Conservation (phyloP, 163 green algal genomes). For the Scenedesmus sp. region DNA sequence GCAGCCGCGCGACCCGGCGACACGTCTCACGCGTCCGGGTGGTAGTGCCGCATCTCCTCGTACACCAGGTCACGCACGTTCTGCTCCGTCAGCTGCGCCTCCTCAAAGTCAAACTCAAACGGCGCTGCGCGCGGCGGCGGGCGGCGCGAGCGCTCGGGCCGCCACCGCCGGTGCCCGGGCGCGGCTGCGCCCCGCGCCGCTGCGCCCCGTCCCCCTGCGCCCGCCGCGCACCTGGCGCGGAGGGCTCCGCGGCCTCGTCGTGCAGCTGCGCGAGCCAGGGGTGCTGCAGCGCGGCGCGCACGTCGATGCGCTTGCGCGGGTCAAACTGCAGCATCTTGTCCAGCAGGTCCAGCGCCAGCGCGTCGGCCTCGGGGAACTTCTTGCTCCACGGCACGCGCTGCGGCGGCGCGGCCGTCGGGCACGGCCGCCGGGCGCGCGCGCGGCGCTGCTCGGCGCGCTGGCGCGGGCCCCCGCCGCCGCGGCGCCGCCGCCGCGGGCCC, state of each 20-base stretch:
- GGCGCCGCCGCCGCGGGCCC: constrained; percentile 14
- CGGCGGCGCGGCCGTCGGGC: background rate
- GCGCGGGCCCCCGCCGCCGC: background rate
- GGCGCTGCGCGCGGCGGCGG: constrained; percentile 51
- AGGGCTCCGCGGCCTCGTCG: constrained; percentile 86
- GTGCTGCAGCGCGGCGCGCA: constrained; percentile 88
- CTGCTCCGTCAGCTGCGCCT: constrained; percentile 82
- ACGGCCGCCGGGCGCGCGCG: too few species aligned
- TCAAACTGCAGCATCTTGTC: constrained; percentile 97
- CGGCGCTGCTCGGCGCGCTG: background rate
- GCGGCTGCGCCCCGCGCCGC: too few species aligned
- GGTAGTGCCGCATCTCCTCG: constrained; percentile 83
- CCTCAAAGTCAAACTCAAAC: constrained; percentile 93
- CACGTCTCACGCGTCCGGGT: constrained; percentile 35
- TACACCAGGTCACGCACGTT: constrained; percentile 78
- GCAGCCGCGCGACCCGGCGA: too few species aligned
- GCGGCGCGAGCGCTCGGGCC: too few species aligned
- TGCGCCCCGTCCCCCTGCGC: background rate
- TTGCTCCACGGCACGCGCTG: constrained; percentile 33
- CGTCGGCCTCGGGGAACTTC: constrained; percentile 83
- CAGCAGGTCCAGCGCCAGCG: constrained; percentile 94
- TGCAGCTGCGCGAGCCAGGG: constrained; percentile 93
- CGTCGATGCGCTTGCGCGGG: constrained; percentile 89
- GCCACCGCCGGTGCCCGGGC: too few species aligned
- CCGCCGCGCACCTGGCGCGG: constrained; percentile 59